A percentile compares a stretch with the other conserved stretches of the same genome.
These are phyloP conservation scores for Amniculicola lignicola DNA, from an alignment of 495 filamentous ascomycete genomes.

Conservation along the genomic window DNA sequence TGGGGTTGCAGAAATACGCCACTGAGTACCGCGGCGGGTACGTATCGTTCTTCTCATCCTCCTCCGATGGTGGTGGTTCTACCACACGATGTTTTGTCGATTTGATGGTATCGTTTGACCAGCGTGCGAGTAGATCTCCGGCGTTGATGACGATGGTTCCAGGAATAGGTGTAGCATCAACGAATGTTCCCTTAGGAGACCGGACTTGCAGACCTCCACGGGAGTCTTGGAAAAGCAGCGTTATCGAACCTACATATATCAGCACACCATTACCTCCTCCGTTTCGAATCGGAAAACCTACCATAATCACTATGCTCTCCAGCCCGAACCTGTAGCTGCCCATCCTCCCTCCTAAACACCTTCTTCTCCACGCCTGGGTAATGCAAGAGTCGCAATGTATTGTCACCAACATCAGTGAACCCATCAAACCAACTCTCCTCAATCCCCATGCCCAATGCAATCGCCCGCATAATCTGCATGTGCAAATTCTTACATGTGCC, in stretches of 20 bases:
- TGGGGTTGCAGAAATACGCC: slow-evolving; percentile 87
- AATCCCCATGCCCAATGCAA: slow-evolving; percentile 79
- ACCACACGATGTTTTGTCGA: slow-evolving; percentile 88
- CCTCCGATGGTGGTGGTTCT: slow-evolving; percentile 59
- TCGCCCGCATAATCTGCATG: slow-evolving; percentile 77
- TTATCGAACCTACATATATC: slow-evolving; percentile 57
- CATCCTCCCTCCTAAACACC: slow-evolving; percentile 61
- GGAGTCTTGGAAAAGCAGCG: slow-evolving; percentile 83
- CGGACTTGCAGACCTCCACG: slow-evolving; percentile 82
- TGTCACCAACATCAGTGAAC: slow-evolving; percentile 71
- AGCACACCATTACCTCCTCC: neutral
- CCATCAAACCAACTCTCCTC: slow-evolving; percentile 72
- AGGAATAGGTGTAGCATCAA: slow-evolving; percentile 78
- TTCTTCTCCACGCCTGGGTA: slow-evolving; percentile 69
- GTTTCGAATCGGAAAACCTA: neutral
- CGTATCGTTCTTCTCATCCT: slow-evolving; percentile 40
- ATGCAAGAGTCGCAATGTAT: slow-evolving; percentile 83
- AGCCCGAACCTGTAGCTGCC: slow-evolving; percentile 64
- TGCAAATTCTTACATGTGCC: slow-evolving; percentile 71
- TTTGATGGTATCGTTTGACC: slow-evolving; percentile 87
- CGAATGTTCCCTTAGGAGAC: slow-evolving; percentile 70
- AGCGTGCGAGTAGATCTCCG: slow-evolving; percentile 81
- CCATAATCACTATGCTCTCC: slow-evolving; percentile 88
- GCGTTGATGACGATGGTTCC: slow-evolving; percentile 89
- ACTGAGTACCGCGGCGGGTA: slow-evolving; percentile 67